Evolutionary conservation across 768 basidiomycete genomes (phyloP), one percentile per base, ranked within the genome.

Genomic region (Leccinum rimulosum): DNA sequence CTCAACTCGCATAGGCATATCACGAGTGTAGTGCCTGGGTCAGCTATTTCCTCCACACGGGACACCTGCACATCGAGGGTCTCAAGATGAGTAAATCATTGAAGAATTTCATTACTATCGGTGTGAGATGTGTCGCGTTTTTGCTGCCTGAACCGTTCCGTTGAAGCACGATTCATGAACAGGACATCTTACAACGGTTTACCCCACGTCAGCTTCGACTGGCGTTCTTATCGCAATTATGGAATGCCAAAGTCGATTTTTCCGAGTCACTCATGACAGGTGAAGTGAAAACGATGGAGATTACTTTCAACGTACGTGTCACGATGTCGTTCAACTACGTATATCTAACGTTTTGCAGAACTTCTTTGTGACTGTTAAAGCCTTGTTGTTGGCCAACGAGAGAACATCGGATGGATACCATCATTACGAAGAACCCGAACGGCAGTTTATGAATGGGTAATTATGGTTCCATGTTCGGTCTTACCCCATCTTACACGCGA

Each of bases 51-150:
- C 77, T 98, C 52, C 97, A 99, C 74, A 98, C 96, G 0, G 97
- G 97, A 11, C 97, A 99, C 77, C 78, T 99, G 35, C 95, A 98
- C 73, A 98, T 99, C 65, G 94, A 97, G 72, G 97, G 97, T 9
- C 79, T 97, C 59, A 99, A 99, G 75, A 99, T 99, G 97, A 95
- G 92, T 77, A 99, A 99, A 76, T 95, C 93, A 10, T 76, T 99
- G 62, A 99, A 99, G 74, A 99, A 99, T 70, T 99, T 98, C 71
- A 97, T 98, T 67, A 98, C 97, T 7, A 97, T 99, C 58, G 88
- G 91, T 66, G 91, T 91, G 68, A 72, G 88, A 68, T 43, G 8
- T 15, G 11, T n/a, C 30, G 25, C 31, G n/a, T 51, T 56, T 38
- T 48, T 52, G 52, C 33, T 17, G n/a, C 7, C 49, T 40, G 10